Conservation (phyloP, 768 basidiomycete genomes). For the Boletellus ananiceps region DNA sequence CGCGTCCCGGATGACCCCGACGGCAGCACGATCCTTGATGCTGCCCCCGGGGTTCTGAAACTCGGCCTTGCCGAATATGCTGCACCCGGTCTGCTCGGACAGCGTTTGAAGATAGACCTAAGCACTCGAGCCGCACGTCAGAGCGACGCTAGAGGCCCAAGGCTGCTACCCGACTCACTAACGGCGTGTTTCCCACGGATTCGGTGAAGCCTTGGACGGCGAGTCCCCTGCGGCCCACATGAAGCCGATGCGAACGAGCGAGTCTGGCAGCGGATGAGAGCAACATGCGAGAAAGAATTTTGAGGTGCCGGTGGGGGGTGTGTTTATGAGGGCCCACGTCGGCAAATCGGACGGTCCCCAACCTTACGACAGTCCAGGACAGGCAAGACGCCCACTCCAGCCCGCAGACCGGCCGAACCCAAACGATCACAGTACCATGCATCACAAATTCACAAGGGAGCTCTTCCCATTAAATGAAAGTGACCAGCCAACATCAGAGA, state of each 20-base stretch:
- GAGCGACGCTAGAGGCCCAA: background rate
- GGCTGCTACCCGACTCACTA: constrained; percentile 46
- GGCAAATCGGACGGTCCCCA: constrained; percentile 1
- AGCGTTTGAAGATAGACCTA: constrained; percentile 81
- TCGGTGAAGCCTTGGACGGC: constrained; percentile 77
- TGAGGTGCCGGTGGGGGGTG: background rate
- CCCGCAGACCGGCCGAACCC: background rate
- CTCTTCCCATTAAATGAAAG: constrained; percentile 23
- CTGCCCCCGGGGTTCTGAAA: constrained; percentile 98
- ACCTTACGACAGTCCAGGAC: too few relatives aligned
- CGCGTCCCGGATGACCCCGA: constrained; percentile 82
- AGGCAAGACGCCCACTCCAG: too few relatives aligned
- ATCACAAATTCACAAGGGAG: constrained; percentile 22
- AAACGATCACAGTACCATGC: constrained; percentile 13
- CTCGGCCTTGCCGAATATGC: constrained; percentile 94
- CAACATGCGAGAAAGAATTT: constrained; percentile 10
- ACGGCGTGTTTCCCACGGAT: constrained; percentile 89
- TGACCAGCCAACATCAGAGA: constrained; percentile 17
- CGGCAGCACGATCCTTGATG: constrained; percentile 95
- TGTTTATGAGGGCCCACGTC: background rate
- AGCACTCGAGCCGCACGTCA: constrained; percentile 4
- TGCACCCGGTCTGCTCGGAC: constrained; percentile 77
- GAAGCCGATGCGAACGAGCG: constrained; percentile 9
- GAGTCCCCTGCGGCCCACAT: constrained; percentile 27
- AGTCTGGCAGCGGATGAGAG: constrained; percentile 32